Base-by-base conservation (phyloP, 169 alveolate species). In the Pseudocohnilembus persalinus region DNA sequence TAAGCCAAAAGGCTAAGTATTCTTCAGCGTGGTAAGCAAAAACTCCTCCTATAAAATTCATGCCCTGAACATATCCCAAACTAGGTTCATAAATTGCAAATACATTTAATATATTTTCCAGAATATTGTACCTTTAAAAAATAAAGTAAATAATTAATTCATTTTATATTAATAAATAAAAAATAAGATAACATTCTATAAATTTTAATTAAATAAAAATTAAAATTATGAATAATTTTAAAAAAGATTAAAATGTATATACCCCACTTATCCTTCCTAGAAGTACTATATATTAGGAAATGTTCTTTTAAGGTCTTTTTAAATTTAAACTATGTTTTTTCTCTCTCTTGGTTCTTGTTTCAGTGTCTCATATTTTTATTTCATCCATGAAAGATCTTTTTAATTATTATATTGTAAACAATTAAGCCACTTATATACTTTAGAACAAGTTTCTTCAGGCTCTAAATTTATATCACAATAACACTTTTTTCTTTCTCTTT, bases 381-480 rank as follows among this genome's bases (percentile, higher is more conserved):
- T 79, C 74, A 79, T 34, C 29, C 29, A 34, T 63, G 0, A 63
- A 29, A 79, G 49, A 79, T 79, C 84, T 68, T 79, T 49, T 29
- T 79, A 15, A 29, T 72, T 35, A 15, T 64, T 49, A 28, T 79
- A 25, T 30, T 63, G 20, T 63, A 49, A 29, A 49, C 4, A 49
- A n/a, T n/a, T n/a, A 20, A 79, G 16, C 84, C 84, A 79, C 0
- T 64, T 31, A 0, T n/a, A 24, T 24, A 76, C 74, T 49, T 49
- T 35, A 20, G 77, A 49, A 31, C 84, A 79, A 79, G 76, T 79
- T 79, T 79, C 76, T 0, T 49, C 76, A 49, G 34, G 63, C 29
- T 25, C 73, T 16, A 79, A 72, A 63, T 79, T 63, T 0, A 87
- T 82, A 30, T 87, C 91, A n/a, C 77, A 77, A 72, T 88, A 73